Percentiles rank a stretch among this genome's conserved stretches.
These are phyloP conservation scores for Sphaerulina populicola DNA, from an alignment of 2,329 filamentous ascomycete genomes.

Conservation along the genomic window DNA sequence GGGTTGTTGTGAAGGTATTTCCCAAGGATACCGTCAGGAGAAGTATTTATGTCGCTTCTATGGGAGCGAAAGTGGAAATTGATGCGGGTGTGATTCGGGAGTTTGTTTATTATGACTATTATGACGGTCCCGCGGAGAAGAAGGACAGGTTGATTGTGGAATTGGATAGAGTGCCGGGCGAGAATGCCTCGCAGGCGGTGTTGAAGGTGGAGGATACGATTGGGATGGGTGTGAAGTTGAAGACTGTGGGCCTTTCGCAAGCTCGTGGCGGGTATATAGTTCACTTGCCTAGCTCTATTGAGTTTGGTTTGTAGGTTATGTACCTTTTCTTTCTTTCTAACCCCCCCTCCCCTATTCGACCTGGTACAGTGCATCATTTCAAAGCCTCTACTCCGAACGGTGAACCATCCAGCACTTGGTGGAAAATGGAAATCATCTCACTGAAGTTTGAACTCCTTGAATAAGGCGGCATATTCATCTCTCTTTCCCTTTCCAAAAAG, in stretches of 20 bases:
- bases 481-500: too few relatives aligned
- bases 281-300: neutral
- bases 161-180: neutral
- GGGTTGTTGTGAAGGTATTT: slow-evolving; percentile 33
- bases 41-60: slow-evolving; percentile 43
- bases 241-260: neutral
- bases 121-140: slow-evolving; percentile 25
- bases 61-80: slow-evolving; percentile 37
- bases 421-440: too few relatives aligned
- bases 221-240: neutral
- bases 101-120: too few relatives aligned
- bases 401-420: too few relatives aligned
- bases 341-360: too few relatives aligned
- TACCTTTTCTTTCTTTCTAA: too few relatives aligned
- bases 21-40: slow-evolving; percentile 43
- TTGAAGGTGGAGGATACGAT: neutral
- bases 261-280: slow-evolving; percentile 2
- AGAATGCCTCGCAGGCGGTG: neutral
- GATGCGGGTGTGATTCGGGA: slow-evolving; percentile 40
- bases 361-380: too few relatives aligned
- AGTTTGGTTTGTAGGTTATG: neutral
- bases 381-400: too few relatives aligned
- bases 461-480: too few relatives aligned
- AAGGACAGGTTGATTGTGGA: neutral
- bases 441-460: too few relatives aligned